These are phyloP conservation scores for Fusarium phyllophilum DNA, from an alignment of 2,329 filamentous ascomycete genomes.

Conservation along the genomic window DNA sequence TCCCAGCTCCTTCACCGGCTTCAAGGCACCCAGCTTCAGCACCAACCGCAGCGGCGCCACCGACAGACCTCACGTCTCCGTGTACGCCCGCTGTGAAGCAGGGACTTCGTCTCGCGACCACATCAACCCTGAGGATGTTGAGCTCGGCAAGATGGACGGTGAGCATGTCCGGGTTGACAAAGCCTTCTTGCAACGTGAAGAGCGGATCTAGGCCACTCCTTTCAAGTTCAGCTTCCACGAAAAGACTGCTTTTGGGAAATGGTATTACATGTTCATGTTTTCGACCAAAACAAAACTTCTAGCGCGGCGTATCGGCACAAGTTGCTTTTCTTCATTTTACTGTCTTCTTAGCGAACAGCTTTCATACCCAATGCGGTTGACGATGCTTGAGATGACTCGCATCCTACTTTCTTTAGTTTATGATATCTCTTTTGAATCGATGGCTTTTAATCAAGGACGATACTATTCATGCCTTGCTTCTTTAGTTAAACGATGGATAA, in stretches of 20 bases:
- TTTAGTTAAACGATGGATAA: conserved; percentile 14
- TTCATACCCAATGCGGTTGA: conserved; percentile 4
- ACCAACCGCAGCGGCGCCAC: conserved; percentile 27
- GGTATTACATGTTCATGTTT: conserved; percentile 10
- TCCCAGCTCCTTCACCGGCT: conserved; percentile 28
- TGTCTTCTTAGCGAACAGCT: conserved; percentile 5
- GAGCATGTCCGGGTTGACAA: conserved; percentile 46
- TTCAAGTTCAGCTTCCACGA: background rate
- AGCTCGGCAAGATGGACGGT: conserved; percentile 45
- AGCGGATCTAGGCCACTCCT: conserved; percentile 39
- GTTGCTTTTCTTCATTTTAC: conserved; percentile 1
- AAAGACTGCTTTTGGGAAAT: conserved; percentile 19
- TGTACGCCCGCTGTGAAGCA: conserved; percentile 44
- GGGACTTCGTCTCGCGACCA: conserved; percentile 23
- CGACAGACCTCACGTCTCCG: conserved; percentile 27
- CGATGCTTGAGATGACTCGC: conserved; percentile 22
- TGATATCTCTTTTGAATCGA: background rate
- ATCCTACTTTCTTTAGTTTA: conserved; percentile 10
- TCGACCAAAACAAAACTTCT: conserved; percentile 11
- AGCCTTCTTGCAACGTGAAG: conserved; percentile 47
- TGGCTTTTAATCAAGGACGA: background rate
- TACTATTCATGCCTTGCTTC: background rate
- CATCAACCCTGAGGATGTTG: conserved; percentile 45
- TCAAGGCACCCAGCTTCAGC: conserved; percentile 40
- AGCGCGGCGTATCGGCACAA: conserved; percentile 34